Conservation (phyloP, 2,329 filamentous ascomycete genomes). For the Pseudogymnoascus destructans region DNA sequence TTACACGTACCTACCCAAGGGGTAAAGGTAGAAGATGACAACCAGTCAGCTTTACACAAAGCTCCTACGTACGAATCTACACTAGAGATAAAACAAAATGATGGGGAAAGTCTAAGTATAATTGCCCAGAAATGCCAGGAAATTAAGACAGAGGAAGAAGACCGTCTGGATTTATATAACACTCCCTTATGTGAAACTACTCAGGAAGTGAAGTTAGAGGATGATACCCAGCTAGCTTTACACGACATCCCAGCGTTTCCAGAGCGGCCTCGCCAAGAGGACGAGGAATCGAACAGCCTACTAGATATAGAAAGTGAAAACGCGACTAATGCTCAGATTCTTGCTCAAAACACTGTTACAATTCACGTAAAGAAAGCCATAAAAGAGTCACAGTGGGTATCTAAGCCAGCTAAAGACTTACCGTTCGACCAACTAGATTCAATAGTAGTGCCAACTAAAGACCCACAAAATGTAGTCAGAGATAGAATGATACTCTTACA, state of each 20-base stretch:
- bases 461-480: slow-evolving; percentile 11
- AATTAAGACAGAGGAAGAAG: slow-evolving; percentile 4
- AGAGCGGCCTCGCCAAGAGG: neutral
- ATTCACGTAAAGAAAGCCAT: slow-evolving; percentile 13
- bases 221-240: neutral
- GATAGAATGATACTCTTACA: slow-evolving; percentile 6
- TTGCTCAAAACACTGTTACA: slow-evolving; percentile 10
- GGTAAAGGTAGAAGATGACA: neutral
- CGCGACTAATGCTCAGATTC: slow-evolving; percentile 13
- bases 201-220: neutral
- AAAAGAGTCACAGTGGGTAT: neutral
- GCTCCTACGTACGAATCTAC: neutral
- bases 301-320: slow-evolving; percentile 11
- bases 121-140: slow-evolving; percentile 3
- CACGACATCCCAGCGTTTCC: neutral
- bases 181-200: neutral
- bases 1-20: neutral
- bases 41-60: neutral
- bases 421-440: neutral
- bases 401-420: slow-evolving; percentile 12
- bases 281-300: neutral
- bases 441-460: slow-evolving; percentile 12
- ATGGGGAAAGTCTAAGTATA: neutral
- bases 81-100: neutral
- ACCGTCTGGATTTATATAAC: neutral